These are phyloP conservation scores for Populus hybrid DNA, from an alignment of 441 rosid species.

Conservation along the genomic window DNA sequence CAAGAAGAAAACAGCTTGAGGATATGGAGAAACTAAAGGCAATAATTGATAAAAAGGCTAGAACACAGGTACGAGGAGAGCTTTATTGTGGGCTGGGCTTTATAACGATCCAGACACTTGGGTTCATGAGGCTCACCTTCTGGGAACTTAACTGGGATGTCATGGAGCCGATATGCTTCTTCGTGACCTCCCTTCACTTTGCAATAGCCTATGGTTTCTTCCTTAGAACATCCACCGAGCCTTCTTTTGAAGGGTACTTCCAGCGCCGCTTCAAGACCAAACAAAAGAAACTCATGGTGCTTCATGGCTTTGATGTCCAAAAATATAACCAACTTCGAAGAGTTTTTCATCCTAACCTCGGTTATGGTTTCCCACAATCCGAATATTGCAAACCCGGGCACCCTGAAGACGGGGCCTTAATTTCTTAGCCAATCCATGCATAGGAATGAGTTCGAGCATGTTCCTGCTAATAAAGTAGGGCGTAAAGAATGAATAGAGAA, in stretches of 20 bases:
- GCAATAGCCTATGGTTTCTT: constrained; percentile 68
- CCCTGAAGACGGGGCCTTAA: not conserved
- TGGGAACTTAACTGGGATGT: constrained; percentile 99
- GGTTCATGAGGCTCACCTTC: constrained; percentile 91
- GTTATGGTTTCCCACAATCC: not conserved
- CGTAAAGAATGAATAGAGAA: not conserved
- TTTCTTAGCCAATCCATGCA: not conserved
- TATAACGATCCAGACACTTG: constrained; percentile 63
- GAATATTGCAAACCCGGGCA: not conserved
- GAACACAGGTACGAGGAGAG: constrained; percentile 51
- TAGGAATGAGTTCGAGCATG: not conserved
- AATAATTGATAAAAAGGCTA: constrained; percentile 53
- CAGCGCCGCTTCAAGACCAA: constrained; percentile 60
- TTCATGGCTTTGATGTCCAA: constrained; percentile 41
- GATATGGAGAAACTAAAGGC: constrained; percentile 54
- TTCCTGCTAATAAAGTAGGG: not conserved
- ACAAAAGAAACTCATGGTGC: constrained; percentile 51
- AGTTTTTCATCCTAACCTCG: constrained; percentile 17
- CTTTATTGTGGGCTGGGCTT: constrained; percentile 75
- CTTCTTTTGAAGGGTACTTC: constrained; percentile 84
- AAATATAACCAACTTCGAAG: constrained; percentile 56
- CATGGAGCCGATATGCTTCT: constrained; percentile 97
- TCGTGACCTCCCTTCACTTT: constrained; percentile 65
- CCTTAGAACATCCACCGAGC: constrained; percentile 76
- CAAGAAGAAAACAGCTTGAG: constrained; percentile 50